Evolutionary conservation across 1,139 yeast species (phyloP), one percentile per base, ranked within the genome.

Genomic region (Suhomyces taliae): DNA sequence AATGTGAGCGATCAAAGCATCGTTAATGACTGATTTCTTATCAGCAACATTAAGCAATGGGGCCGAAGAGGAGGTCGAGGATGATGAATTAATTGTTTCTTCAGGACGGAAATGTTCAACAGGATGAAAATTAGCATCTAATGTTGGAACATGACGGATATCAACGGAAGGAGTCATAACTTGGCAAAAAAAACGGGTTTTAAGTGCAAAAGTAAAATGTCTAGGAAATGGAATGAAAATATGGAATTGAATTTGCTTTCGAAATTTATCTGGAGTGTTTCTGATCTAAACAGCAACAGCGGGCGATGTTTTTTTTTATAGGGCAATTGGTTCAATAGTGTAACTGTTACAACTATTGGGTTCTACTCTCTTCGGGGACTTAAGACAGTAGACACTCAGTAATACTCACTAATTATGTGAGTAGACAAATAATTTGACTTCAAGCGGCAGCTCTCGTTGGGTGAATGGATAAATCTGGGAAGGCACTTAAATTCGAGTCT

Each of bases 371-470:
- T 42, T 41, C 37, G 57, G 56, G 57, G 57, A 53, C 55, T 40
- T 48, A 50, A 51, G 55, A 51, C 49, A 41, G 53, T 42, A 46
- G 44, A 40, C 35, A 34, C 45, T 46, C 24, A 37, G 45, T 46
- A 45, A 49, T 48, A 67, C 74, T 69, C 74, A 68, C 73, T 51
- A 47, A 37, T 37, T 42, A 29, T 44, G 72, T 63, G 74, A 70
- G 74, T 62, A 53, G 44, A 34, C 41, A 44, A 47, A 49, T 45
- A 50, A 56, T 53, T 43, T 55, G 59, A 69, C 74, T 67, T 72
- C 78, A 72, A 67, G 76, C 78, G 78, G 78, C 78, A 72, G 76
- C 78, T 72, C 78, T 72, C 78, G 78, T 72, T 46, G 55, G 46
- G 33, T 39, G 43, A 43, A 44, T 34, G 39, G 39, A 33, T 34